Evolutionary conservation across 1,284 basidiomycete species (phyloP).

Genomic region (Leccinum subspadiceum): DNA sequence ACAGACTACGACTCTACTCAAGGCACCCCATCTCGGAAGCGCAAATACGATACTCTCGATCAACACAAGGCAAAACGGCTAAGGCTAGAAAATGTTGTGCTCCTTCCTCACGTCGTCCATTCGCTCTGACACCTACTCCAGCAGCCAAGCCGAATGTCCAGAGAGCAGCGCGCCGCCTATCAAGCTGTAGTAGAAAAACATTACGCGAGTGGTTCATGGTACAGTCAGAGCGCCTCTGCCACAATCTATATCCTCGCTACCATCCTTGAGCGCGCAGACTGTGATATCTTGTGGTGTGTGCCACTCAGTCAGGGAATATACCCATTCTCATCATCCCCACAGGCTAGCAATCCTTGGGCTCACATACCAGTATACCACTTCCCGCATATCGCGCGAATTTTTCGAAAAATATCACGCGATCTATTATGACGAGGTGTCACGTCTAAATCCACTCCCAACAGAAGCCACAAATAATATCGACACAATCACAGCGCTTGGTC

Average conservation of each 20-base stretch:
- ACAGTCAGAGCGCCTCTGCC: constrained; percentile 87
- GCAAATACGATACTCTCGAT: constrained; percentile 49
- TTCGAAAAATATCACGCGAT: constrained; percentile 83
- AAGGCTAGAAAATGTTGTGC: constrained; percentile 44
- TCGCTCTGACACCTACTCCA: constrained; percentile 16
- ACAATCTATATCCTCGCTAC: constrained; percentile 91
- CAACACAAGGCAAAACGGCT: constrained; percentile 48
- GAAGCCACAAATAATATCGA: constrained; percentile 37
- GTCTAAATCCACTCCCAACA: constrained; percentile 70
- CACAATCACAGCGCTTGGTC: constrained; percentile 53
- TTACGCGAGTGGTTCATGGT: constrained; percentile 83
- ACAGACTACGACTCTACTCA: constrained; percentile 46
- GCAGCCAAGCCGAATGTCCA: constrained; percentile 52
- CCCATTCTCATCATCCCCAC: constrained; percentile 8
- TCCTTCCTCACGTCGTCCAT: not conserved
- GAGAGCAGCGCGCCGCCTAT: constrained; percentile 67
- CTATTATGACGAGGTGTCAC: constrained; percentile 86
- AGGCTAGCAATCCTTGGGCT: constrained; percentile 94
- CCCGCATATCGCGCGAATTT: constrained; percentile 81
- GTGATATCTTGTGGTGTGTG: constrained; percentile 86
- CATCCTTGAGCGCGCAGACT: constrained; percentile 86
- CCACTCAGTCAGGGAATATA: not conserved
- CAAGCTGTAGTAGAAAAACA: constrained; percentile 73
- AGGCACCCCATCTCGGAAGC: constrained; percentile 50
- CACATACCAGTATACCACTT: constrained; percentile 89